A percentile compares a stretch with the other conserved stretches of the same genome.
Conservation (phyloP, 495 filamentous ascomycete genomes). For the Podospora australis region DNA sequence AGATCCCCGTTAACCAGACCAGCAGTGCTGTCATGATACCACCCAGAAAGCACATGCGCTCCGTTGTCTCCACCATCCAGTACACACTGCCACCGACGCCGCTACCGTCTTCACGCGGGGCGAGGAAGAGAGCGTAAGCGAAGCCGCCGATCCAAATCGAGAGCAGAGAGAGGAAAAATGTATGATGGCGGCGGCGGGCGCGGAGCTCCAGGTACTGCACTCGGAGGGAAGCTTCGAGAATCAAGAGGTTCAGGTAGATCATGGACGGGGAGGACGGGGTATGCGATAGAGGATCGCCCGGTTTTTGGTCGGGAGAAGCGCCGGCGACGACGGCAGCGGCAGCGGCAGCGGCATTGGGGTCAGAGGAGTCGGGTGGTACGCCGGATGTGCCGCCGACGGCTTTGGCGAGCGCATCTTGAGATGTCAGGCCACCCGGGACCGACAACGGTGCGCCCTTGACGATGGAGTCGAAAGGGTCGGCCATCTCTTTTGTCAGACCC, state of each 20-base stretch:
- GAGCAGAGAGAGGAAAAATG: constrained; percentile 83
- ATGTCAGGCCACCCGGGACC: constrained; percentile 26
- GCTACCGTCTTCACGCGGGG: constrained; percentile 81
- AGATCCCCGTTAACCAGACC: constrained; percentile 90
- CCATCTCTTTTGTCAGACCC: constrained; percentile 23
- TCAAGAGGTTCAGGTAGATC: constrained; percentile 96
- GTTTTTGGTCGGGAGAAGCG: too few species aligned
- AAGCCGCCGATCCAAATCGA: constrained; percentile 75
- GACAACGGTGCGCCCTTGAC: constrained; percentile 67
- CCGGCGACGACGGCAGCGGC: too few species aligned
- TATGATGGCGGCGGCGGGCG: constrained; percentile 83
- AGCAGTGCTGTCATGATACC: constrained; percentile 76
- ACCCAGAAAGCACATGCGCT: constrained; percentile 82
- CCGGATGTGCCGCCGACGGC: constrained; percentile 34
- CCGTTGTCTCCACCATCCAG: constrained; percentile 83
- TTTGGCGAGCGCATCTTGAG: constrained; percentile 21
- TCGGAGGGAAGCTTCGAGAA: constrained; percentile 90
- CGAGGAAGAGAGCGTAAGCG: constrained; percentile 78
- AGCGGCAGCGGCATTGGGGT: constrained; percentile 41
- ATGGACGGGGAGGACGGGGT: constrained; percentile 87
- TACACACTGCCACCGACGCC: constrained; percentile 90
- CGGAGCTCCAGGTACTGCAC: constrained; percentile 87
- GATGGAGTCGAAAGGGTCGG: constrained; percentile 70
- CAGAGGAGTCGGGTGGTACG: constrained; percentile 24
- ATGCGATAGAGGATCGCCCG: constrained; percentile 68